A percentile compares a stretch with the other conserved stretches of the same genome.
These are phyloP conservation scores for Epichloe brachyelytri DNA, from an alignment of 2,329 filamentous ascomycete species.

Conservation along the genomic window DNA sequence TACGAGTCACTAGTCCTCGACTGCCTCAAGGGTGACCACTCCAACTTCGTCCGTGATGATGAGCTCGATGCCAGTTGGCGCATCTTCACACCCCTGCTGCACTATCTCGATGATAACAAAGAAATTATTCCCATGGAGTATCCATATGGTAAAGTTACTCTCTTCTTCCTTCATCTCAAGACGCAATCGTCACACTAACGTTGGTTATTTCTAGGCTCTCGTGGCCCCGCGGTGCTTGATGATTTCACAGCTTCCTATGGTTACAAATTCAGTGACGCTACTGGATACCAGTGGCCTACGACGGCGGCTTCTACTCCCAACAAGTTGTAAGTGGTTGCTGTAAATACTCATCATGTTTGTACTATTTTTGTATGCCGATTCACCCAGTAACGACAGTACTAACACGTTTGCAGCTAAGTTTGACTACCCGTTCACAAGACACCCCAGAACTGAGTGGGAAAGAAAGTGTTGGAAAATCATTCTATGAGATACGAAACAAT, in stretches of 20 bases:
- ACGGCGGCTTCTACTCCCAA: slow-evolving; percentile 53
- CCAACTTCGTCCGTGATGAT: slow-evolving; percentile 96
- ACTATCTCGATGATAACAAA: slow-evolving; percentile 98
- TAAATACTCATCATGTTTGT: slow-evolving; percentile 7
- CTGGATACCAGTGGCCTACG: slow-evolving; percentile 90
- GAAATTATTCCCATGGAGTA: slow-evolving; percentile 99
- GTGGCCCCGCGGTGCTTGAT: slow-evolving; percentile 88
- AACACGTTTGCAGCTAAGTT: background rate
- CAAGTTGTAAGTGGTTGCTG: slow-evolving; percentile 56
- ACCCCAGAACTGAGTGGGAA: background rate
- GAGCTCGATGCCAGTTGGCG: slow-evolving; percentile 97
- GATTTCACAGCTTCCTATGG: slow-evolving; percentile 97
- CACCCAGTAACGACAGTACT: background rate
- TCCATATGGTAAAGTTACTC: slow-evolving; percentile 67
- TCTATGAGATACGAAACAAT: background rate
- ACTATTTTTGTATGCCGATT: background rate
- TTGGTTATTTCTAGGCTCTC: slow-evolving; percentile 59
- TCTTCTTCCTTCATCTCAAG: background rate
- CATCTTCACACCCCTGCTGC: slow-evolving; percentile 92
- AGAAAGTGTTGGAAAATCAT: background rate
- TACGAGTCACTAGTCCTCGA: slow-evolving; percentile 97
- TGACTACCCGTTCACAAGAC: background rate
- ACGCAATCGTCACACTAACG: background rate
- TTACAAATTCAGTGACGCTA: slow-evolving; percentile 96
- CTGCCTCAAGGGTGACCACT: slow-evolving; percentile 96